Base-by-base conservation (phyloP, 208 protist genomes). In the Trypanosoma boissoni region DNA sequence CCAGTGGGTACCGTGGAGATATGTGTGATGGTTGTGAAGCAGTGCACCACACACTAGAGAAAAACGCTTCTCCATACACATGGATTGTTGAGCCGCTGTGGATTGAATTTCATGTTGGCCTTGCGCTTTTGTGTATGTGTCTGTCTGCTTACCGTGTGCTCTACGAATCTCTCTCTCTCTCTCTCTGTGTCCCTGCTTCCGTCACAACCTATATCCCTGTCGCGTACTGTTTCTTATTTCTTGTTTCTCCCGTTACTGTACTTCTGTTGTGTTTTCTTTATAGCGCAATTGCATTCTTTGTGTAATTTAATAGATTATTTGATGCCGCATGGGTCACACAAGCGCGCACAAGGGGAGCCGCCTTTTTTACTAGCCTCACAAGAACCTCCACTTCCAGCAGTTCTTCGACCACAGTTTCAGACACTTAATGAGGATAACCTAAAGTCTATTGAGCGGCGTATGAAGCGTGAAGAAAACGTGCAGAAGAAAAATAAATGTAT, bases 1-100 rank as follows among this genome's bases (percentile, higher is more conserved):
- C 72, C 55, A n/a, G 55, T 72, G 0, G 84, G 84, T 4, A 26
- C 41, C 18, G 53, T 91, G 43, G 50, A 74, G 18, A 36, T 88
- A 16, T 69, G 65, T 2, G 67, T 88, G 8, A 86, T 78, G 46
- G 50, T 91, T 12, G 12, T 87, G 0, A 73, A 83, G 10, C 72
- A 84, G 39, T 2, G 20, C 18, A 18, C 16, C 12, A 20, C 32
- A 4, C 7, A 10, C 29, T 18, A 18, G 23, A 27, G 18, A 23
- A 2, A 28, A 37, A 16, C 32, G 48, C 20, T 4, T 29, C 21
- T 14, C 3, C 41, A 45, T 45, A n/a, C n/a, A n/a, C n/a, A n/a
- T n/a, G n/a, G n/a, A n/a, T n/a, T n/a, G n/a, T n/a, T n/a, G n/a
- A n/a, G n/a, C n/a, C n/a, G n/a, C n/a, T n/a, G n/a, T n/a, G n/a